Conservation (phyloP, 2,329 filamentous ascomycete genomes). For the Akanthomyces lecanii region DNA sequence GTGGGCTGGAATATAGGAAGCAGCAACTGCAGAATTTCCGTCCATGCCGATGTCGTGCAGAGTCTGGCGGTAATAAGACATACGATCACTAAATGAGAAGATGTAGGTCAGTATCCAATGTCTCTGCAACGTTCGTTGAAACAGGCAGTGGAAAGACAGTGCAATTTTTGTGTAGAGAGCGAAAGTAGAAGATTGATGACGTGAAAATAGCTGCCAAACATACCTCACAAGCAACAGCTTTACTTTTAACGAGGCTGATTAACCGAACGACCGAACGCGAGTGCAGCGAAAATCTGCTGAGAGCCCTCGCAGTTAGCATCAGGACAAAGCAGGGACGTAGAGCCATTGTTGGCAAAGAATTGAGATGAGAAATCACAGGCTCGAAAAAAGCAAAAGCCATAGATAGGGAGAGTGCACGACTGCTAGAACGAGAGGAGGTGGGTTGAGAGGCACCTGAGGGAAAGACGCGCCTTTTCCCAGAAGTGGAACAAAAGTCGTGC, state of each 20-base stretch:
- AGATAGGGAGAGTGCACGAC: not conserved
- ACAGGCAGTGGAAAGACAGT: not conserved
- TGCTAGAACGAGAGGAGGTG: not conserved
- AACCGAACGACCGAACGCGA: slow-evolving; percentile 28
- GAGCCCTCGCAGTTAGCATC: slow-evolving; percentile 9
- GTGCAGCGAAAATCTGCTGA: slow-evolving; percentile 29
- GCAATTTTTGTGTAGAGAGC: not conserved
- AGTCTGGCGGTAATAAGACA: slow-evolving; percentile 33
- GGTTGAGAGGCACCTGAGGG: not conserved
- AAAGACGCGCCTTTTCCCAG: slow-evolving; percentile 4
- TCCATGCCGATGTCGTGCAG: slow-evolving; percentile 33
- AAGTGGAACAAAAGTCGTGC: slow-evolving; percentile 2
- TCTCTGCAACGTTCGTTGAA: not conserved
- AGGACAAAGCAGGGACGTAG: not conserved
- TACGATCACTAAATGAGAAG: slow-evolving; percentile 22
- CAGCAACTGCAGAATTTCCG: slow-evolving; percentile 27
- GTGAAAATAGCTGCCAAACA: slow-evolving; percentile 11
- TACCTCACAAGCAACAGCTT: slow-evolving; percentile 33
- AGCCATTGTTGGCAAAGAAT: no score
- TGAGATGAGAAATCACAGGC: not conserved
- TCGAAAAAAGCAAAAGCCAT: not conserved
- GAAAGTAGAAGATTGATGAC: not conserved
- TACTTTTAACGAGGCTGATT: slow-evolving; percentile 27
- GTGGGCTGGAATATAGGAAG: slow-evolving; percentile 30
- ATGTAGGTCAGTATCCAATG: not conserved